Evolutionary conservation across 148 eudicot species (phyloP), one percentile per base, ranked within the genome.

Genomic region (Polygonum maritimum): DNA sequence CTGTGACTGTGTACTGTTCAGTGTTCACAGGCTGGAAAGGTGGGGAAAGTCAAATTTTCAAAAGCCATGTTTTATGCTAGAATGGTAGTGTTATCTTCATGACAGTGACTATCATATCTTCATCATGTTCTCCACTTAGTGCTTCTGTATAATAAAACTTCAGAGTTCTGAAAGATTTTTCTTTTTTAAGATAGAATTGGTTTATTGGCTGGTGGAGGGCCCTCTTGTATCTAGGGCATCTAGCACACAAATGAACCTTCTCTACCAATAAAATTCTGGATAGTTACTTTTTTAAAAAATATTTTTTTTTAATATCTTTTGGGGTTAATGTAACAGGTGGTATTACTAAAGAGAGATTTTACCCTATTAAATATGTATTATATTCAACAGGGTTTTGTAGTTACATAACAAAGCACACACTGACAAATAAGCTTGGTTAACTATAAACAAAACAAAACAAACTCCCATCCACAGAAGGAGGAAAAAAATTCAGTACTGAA

Each of bases 21-120:
- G 22, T 67, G 38, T 36, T 35, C 35, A 67, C 81, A 83, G 77
- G 57, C 77, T 81, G 77, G 77, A 78, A 76, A 44, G 69, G n/a
- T 76, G 73, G 51, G 40, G 40, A 5, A 67, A 67, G 71, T 67
- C 71, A 67, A 38, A 4, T n/a, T 21, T n/a, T 18, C 31, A 18
- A 54, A 74, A 44, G 51, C 12, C 69, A 69, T 14, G 21, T 69
- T 21, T 54, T 41, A 49, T 49, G 44, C 54, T 73, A 48, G 73
- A 11, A 60, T 73, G 77, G 79, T 69, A 63, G 41, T 22, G 72
- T 77, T 78, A 38, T 75, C 58, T 69, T 60, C 21, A 77, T 54
- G 78, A 60, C 49, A 75, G 70, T 77, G 79, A 80, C 77, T 48
- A 41, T 62, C 49, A 78, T 79, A 70, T 74, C 62, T 52, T 48